Evolutionary conservation across 352 stramenopile species (phyloP), one percentile per base, ranked within the genome.

Genomic region (Aphanomyces euteiches): DNA sequence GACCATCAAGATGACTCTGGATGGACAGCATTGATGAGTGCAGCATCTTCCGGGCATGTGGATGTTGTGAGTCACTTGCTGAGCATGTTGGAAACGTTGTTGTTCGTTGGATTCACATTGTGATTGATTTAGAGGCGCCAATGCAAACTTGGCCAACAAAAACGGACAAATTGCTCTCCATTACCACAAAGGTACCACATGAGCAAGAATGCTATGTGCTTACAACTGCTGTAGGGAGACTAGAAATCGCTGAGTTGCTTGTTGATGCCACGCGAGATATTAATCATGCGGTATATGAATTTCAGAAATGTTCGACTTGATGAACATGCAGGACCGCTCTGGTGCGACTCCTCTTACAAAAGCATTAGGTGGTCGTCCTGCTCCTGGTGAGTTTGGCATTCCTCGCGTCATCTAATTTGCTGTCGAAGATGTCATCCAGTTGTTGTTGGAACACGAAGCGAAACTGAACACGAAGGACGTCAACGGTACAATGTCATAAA

Each of bases 21-120:
- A 7, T 92, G 84, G 84, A 90, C 84, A 69, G 81, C 84, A 36
- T 76, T 92, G 39, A 90, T 92, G 84, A 92, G 82, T 69, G 84
- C 84, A 1, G 77, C 75, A 4, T 92, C 84, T 10, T 81, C 84
- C 6, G 82, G 84, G 12, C 80, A 90, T 63, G 77, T 74, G 34
- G 74, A 87, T 3, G 72, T 89, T 34, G 82, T 88, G 56, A 73
- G 75, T 17, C 59, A 85, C 19, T 54, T 92, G 54, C 79, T 91
- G 1, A 82, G 74, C 74, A 80, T 79, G 84, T 91, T 67, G 7
- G 75, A 73, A 38, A 39, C 67, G 6, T 17, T 50, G 39, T 76
- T 36, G 72, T 63, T n/a, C 28, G 28, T 5, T 47, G 5, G 28
- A 38, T 73, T 47, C 34, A 43, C 28, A 61, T 43, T 10, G 19